Evolutionary conservation across 371 early-diverging fungal genomes (phyloP).

Genomic region (Batrachochytrium dendrobatidis): DNA sequence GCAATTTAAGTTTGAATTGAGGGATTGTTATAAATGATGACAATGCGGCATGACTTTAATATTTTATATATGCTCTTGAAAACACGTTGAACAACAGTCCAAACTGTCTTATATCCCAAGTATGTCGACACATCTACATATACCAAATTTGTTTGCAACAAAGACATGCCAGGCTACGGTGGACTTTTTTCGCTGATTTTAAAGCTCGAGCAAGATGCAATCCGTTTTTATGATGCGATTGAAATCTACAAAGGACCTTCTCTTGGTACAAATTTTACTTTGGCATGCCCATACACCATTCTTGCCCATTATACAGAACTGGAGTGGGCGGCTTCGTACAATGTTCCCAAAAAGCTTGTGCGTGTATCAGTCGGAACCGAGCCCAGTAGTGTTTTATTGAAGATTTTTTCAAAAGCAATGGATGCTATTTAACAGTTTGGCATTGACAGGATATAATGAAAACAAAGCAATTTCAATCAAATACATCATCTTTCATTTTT

Average conservation of each 20-base stretch:
- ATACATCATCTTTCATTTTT: background rate
- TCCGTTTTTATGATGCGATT: slow-evolving; percentile 74
- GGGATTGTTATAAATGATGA: background rate
- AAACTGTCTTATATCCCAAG: slow-evolving; percentile 76
- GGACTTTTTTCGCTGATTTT: slow-evolving; percentile 81
- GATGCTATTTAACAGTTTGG: slow-evolving; percentile 24
- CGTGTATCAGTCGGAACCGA: slow-evolving; percentile 91
- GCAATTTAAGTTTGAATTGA: slow-evolving; percentile 2
- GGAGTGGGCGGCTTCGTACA: slow-evolving; percentile 82
- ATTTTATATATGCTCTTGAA: too few species aligned
- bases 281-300: slow-evolving; percentile 88
- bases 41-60: background rate
- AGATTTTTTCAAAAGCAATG: slow-evolving; percentile 63
- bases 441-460: background rate
- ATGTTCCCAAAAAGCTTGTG: slow-evolving; percentile 69
- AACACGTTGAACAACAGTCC: too few species aligned
- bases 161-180: slow-evolving; percentile 65
- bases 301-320: slow-evolving; percentile 83
- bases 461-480: background rate
- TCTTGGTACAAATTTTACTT: slow-evolving; percentile 93
- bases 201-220: slow-evolving; percentile 49
- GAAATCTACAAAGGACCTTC: slow-evolving; percentile 82
- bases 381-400: slow-evolving; percentile 52
- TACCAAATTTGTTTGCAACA: slow-evolving; percentile 41
- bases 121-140: slow-evolving; percentile 63